Conservation (phyloP, 257 asterid species). For the Agastache rugosa region DNA sequence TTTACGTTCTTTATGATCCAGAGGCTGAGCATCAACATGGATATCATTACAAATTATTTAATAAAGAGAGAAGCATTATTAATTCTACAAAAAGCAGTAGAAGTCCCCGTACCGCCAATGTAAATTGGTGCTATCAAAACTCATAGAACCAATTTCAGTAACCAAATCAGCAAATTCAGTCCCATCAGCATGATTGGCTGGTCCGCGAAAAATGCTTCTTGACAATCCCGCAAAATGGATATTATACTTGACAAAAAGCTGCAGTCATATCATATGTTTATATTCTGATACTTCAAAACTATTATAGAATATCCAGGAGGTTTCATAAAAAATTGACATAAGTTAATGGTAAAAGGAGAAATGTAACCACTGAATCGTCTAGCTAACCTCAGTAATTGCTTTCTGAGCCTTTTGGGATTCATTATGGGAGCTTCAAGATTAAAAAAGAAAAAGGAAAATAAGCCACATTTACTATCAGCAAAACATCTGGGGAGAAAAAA, state of each 20-base stretch:
- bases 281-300: constrained; percentile 26
- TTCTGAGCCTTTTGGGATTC: constrained; percentile 97
- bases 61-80: constrained; percentile 20
- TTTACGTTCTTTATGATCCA: constrained; percentile 7
- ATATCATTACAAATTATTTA: constrained; percentile 22
- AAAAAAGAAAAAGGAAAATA: constrained; percentile 25
- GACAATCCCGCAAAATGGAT: constrained; percentile 88
- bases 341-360: constrained; percentile 18
- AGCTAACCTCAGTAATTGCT: constrained; percentile 95
- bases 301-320: constrained; percentile 3
- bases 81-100: constrained; percentile 23
- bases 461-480: constrained; percentile 31
- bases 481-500: neutral
- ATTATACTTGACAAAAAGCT: constrained; percentile 96
- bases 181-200: constrained; percentile 60
- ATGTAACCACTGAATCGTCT: constrained; percentile 30
- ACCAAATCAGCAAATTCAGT: constrained; percentile 78
- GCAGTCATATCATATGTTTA: constrained; percentile 41
- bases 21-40: constrained; percentile 12
- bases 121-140: constrained; percentile 80
- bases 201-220: constrained; percentile 62
- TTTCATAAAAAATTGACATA: constrained; percentile 16
- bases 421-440: constrained; percentile 79
- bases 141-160: constrained; percentile 85
- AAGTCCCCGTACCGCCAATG: constrained; percentile 81